These are phyloP conservation scores for Quillaja saponaria DNA, from an alignment of 306 rosid species.

Conservation along the genomic window DNA sequence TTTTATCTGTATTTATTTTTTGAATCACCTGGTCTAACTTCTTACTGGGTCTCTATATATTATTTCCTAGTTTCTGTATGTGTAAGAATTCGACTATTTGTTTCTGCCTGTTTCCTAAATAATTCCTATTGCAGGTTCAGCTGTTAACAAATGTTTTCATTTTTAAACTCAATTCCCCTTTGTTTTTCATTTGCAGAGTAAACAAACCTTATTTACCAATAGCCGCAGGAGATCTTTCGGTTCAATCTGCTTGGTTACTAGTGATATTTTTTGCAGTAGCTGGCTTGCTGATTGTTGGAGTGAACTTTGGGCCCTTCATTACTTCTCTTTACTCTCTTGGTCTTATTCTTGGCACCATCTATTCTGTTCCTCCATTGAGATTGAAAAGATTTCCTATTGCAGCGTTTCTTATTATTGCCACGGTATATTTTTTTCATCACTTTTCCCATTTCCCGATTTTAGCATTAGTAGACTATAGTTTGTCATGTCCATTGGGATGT, in stretches of 20 bases:
- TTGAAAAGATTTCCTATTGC: conserved; percentile 94
- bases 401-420: conserved; percentile 94
- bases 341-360: conserved; percentile 89
- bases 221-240: conserved; percentile 98
- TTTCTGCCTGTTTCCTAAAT: conserved; percentile 3
- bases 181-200: conserved; percentile 68
- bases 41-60: conserved; percentile 11
- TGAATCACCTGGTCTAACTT: too few relatives aligned
- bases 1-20: too few relatives aligned
- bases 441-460: conserved; percentile 18
- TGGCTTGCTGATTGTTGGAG: conserved; percentile 72
- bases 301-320: conserved; percentile 84
- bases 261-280: conserved; percentile 82
- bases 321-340: conserved; percentile 81
- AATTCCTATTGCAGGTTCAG: not conserved
- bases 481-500: not conserved
- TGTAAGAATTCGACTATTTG: too few relatives aligned
- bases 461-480: conserved; percentile 9
- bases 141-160: too few relatives aligned
- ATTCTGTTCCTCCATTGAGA: conserved; percentile 93
- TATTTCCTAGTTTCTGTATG: conserved; percentile 12
- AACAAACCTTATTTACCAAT: conserved; percentile 96
- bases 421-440: conserved; percentile 52
- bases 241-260: conserved; percentile 88
- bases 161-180: too few relatives aligned